Conservation (phyloP, 2,329 filamentous ascomycete genomes). For the Akanthomyces lecanii region DNA sequence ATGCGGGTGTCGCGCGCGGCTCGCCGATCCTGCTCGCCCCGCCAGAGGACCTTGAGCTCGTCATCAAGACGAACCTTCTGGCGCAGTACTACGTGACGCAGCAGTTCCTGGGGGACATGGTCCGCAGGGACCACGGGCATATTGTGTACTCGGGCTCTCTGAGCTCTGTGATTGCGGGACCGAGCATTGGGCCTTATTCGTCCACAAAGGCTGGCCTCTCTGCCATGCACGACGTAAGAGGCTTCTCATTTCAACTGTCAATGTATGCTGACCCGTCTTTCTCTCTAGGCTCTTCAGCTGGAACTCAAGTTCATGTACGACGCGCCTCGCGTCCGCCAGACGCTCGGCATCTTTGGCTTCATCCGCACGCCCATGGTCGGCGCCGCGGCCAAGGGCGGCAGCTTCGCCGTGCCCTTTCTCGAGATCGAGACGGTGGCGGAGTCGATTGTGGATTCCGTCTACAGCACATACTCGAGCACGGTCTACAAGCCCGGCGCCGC, state of each 20-base stretch:
- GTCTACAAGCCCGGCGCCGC: constrained; percentile 30
- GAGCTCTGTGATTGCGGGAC: constrained; percentile 49
- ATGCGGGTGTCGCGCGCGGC: constrained; percentile 30
- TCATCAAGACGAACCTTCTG: constrained; percentile 46
- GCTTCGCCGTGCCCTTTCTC: constrained; percentile 30
- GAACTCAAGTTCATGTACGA: constrained; percentile 29
- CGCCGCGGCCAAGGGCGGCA: constrained; percentile 22
- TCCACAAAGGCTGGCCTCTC: constrained; percentile 45
- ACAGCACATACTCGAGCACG: constrained; percentile 28
- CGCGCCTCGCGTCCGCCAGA: constrained; percentile 27
- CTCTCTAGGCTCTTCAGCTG: constrained; percentile 26
- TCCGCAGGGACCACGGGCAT: constrained; percentile 57
- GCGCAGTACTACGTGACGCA: constrained; percentile 55
- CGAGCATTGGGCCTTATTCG: constrained; percentile 57
- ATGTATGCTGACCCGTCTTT: not conserved
- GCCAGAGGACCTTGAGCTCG: constrained; percentile 28
- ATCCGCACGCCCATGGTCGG: constrained; percentile 29
- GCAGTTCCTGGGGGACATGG: constrained; percentile 58
- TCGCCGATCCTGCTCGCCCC: constrained; percentile 27
- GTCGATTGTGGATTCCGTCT: constrained; percentile 26
- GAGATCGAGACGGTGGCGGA: constrained; percentile 32
- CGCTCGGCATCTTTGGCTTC: constrained; percentile 29
- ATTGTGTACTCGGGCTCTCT: constrained; percentile 58
- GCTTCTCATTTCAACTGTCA: not conserved
- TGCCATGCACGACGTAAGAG: constrained; percentile 27